Base-by-base conservation (phyloP, 345 rosid species). In the Citropsis articulata region DNA sequence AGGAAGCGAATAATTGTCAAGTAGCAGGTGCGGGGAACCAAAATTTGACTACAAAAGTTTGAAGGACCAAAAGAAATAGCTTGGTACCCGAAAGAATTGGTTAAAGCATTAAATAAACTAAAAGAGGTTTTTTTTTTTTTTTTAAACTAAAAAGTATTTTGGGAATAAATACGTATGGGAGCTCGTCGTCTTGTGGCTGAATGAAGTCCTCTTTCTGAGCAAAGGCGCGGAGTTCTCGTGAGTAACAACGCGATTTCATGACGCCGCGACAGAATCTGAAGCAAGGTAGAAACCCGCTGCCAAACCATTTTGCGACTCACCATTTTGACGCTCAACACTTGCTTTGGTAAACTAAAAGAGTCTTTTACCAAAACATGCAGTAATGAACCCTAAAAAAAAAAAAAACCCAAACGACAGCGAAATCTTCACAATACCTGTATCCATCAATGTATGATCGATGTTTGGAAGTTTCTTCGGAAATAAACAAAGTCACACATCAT, bases 401-500 rank as follows among this genome's bases (percentile, higher is more conserved):
- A n/a, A n/a, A n/a, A n/a, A n/a, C n/a, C 68, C 56, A 33, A 33
- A 33, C 48, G 73, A 45, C 69, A 74, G 27, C 1, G 78, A 75
- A 71, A 59, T 21, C 74, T 68, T 5, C 75, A 68, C 70, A 13
- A 14, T 3, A 42, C 40, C 31, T n/a, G 38, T 25, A 63, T 69
- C 65, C 4, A 71, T 53, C 56, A 36, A 55, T 30, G 10, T 65
- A 53, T 45, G 5, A 45, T 72, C 16, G 77, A 30, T 48, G 24
- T 12, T 35, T 48, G 21, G 38, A 75, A 55, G 50, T 76, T 61
- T 71, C 73, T 64, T 78, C 40, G 36, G 18, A 31, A 4, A 31
- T 31, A 78, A 40, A n/a, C 55, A 77, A 69, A 57, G 33, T 38
- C 70, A 38, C 72, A 56, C 75, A 63, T 73, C 66, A 27, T 50